phyloP scores from a whole-genome alignment of 805 yeast genomes.

The Scheffersomyces spartinae region DNA sequence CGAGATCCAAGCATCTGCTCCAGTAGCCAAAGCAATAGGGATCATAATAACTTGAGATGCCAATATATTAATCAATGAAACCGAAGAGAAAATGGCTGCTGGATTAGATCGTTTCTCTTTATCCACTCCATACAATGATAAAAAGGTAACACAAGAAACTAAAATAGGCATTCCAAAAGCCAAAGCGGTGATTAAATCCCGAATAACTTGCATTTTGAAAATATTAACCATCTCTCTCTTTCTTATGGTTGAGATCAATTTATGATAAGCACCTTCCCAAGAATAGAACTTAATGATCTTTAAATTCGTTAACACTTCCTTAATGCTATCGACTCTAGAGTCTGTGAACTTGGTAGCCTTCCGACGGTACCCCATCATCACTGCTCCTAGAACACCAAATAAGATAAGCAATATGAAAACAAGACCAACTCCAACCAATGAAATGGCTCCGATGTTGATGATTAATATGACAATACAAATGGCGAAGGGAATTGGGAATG shows the following conservation, averaged over 20 bases:
- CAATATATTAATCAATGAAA: conserved; percentile 54
- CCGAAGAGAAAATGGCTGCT: conserved; percentile 58
- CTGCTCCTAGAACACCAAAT: conserved; percentile 24
- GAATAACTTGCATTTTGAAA: conserved; percentile 49
- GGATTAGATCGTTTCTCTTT: conserved; percentile 31
- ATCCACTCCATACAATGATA: conserved; percentile 23
- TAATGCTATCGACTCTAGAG: conserved; percentile 59
- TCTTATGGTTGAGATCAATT: conserved; percentile 45
- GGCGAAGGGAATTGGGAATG: conserved; percentile 31
- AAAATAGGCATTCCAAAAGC: conserved; percentile 59
- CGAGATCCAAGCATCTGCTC: conserved; percentile 57
- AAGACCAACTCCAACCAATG: conserved; percentile 31
- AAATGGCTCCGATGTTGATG: conserved; percentile 25
- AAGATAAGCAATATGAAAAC: conserved; percentile 32
- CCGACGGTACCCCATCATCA: too few species aligned
- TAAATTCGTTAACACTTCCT: conserved; percentile 69
- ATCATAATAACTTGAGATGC: conserved; percentile 53
- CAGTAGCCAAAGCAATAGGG: conserved; percentile 60
- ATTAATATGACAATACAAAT: conserved; percentile 26
- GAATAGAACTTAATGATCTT: conserved; percentile 80
- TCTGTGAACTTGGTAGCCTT: conserved; percentile 66
- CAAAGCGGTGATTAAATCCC: conserved; percentile 52
- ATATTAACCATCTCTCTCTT: conserved; percentile 49
- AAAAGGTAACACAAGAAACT: conserved; percentile 50
- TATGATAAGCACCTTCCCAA: conserved; percentile 77